Evolutionary conservation across 129 eudicot species (phyloP).

Genomic region (Chrysanthemum seticuspe): DNA sequence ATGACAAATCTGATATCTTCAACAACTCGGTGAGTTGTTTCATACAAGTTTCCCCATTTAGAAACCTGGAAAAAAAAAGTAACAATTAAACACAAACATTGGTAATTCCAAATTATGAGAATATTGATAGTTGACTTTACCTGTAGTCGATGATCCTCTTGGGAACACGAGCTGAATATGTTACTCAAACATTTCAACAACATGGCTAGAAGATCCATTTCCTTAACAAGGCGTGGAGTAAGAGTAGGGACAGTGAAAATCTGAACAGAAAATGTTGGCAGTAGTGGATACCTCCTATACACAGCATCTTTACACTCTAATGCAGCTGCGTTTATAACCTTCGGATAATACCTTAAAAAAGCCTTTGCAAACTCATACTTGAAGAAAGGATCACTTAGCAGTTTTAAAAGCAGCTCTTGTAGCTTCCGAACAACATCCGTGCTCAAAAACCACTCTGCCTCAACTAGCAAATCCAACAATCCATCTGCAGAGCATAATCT

Average conservation of each 20-base stretch:
- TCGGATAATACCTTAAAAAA: constrained; percentile 71
- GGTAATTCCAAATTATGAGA: neutral
- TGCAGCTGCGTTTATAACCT: constrained; percentile 57
- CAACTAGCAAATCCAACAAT: constrained; percentile 68
- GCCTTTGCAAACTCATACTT: constrained; percentile 93
- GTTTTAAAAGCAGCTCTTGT: constrained; percentile 82
- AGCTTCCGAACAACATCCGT: constrained; percentile 59
- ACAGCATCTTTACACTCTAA: constrained; percentile 49
- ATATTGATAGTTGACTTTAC: constrained; percentile 31
- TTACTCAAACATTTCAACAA: constrained; percentile 73
- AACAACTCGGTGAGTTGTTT: constrained; percentile 80
- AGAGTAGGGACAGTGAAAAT: constrained; percentile 93
- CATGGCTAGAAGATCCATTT: constrained; percentile 71
- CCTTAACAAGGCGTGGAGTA: constrained; percentile 91
- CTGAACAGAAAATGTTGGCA: constrained; percentile 89
- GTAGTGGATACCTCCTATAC: constrained; percentile 62
- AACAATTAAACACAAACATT: neutral
- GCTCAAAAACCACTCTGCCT: constrained; percentile 74
- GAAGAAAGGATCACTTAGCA: constrained; percentile 82
- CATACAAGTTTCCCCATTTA: constrained; percentile 76
- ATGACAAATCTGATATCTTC: constrained; percentile 91
- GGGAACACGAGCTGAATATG: constrained; percentile 61
- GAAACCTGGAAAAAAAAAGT: constrained; percentile 55
- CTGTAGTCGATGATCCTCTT: constrained; percentile 83
- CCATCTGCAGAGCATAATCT: constrained; percentile 52